phyloP scores from a whole-genome alignment of 768 basidiomycete species.

The Coprinopsis strossmayeri region DNA sequence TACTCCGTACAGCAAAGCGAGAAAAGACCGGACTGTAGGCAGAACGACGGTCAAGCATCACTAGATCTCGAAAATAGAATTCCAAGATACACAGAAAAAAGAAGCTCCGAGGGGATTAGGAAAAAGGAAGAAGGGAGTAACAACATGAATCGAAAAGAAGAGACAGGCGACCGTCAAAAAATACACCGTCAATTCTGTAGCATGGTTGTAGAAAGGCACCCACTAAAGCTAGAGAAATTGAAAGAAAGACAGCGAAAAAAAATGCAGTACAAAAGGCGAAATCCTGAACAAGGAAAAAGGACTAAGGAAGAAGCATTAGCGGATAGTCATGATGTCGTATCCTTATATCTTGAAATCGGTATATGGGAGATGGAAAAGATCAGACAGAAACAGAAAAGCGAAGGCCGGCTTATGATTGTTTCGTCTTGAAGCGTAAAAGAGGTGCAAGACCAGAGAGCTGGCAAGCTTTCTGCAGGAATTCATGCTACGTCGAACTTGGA shows the following conservation, averaged over 20 bases:
- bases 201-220: too few relatives aligned
- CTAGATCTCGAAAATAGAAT: background rate
- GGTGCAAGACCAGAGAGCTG: slow-evolving; percentile 77
- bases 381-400: background rate
- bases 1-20: too few relatives aligned
- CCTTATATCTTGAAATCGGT: background rate
- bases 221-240: too few relatives aligned
- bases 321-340: slow-evolving; percentile 5
- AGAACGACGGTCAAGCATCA: too few relatives aligned
- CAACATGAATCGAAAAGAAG: background rate
- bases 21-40: too few relatives aligned
- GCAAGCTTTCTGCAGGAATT: slow-evolving; percentile 90
- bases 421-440: slow-evolving; percentile 72
- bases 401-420: slow-evolving; percentile 32
- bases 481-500: too few relatives aligned
- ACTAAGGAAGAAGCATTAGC: background rate
- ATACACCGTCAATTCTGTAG: too few relatives aligned
- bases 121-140: background rate
- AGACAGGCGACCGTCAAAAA: too few relatives aligned
- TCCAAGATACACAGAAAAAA: background rate
- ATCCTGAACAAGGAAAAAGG: background rate
- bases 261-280: background rate
- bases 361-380: background rate
- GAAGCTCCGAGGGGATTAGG: background rate
- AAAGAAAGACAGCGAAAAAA: background rate